Evolutionary conservation across 208 protist genomes (phyloP).

Genomic region (Leishmania turanica): DNA sequence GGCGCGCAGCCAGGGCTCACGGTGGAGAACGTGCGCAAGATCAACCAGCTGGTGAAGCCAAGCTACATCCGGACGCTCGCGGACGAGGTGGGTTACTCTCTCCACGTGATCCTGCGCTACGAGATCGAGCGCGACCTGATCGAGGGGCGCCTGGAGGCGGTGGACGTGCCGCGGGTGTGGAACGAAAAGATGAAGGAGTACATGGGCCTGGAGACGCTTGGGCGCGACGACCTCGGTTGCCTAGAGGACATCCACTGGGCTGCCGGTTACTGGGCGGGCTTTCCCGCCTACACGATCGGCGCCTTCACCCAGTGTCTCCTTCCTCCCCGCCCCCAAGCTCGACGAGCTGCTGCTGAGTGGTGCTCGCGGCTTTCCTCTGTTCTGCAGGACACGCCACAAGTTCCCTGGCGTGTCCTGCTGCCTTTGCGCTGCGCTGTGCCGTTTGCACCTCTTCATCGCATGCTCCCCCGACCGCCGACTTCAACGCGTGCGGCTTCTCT

Average conservation of each 20-base stretch:
- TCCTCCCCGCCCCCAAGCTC: background rate
- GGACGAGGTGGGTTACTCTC: conserved; percentile 86
- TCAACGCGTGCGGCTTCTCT: background rate
- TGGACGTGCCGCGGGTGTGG: conserved; percentile 73
- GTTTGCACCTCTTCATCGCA: no score
- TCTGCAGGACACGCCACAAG: background rate
- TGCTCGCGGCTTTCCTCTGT: background rate
- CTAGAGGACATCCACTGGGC: conserved; percentile 92
- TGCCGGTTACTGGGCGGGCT: conserved; percentile 62
- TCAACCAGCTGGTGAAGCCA: conserved; percentile 39
- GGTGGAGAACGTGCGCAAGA: conserved; percentile 13
- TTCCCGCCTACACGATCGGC: conserved; percentile 83
- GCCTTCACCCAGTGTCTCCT: conserved; percentile 29
- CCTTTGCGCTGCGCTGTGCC: no score
- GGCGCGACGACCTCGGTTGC: conserved; percentile 71
- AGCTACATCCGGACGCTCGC: conserved; percentile 70
- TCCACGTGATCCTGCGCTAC: conserved; percentile 85
- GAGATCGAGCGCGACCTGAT: conserved; percentile 82
- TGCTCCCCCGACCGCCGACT: background rate
- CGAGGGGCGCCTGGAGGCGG: conserved; percentile 61
- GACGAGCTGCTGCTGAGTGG: background rate
- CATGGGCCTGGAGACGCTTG: conserved; percentile 71
- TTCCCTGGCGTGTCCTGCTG: background rate
- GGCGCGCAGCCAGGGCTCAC: conserved; percentile 44
- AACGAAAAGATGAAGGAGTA: conserved; percentile 86